phyloP scores from a whole-genome alignment of 2,329 filamentous ascomycete species.

The Cladosporium velox region DNA sequence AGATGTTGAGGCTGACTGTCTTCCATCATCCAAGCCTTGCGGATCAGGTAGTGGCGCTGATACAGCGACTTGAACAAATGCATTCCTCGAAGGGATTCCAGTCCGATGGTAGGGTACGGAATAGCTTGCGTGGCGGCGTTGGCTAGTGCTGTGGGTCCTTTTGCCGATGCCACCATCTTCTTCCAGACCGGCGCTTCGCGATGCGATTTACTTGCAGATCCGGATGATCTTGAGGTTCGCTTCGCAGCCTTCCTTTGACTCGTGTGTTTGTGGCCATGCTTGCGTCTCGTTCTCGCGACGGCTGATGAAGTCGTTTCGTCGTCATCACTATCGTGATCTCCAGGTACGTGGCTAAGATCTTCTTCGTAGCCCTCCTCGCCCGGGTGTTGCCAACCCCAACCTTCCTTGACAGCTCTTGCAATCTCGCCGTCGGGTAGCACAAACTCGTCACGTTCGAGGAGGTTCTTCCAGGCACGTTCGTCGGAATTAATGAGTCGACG shows the following conservation, averaged over 20 bases:
- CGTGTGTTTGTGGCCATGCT: slow-evolving; percentile 19
- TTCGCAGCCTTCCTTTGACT: slow-evolving; percentile 15
- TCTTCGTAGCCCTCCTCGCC: slow-evolving; percentile 69
- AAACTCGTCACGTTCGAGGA: slow-evolving; percentile 84
- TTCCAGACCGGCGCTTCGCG: slow-evolving; percentile 44
- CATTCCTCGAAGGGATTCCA: slow-evolving; percentile 76
- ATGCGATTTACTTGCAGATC: slow-evolving; percentile 9
- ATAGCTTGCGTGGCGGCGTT: slow-evolving; percentile 81
- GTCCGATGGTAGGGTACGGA: slow-evolving; percentile 76
- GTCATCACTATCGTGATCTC: slow-evolving; percentile 32
- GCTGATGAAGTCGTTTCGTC: slow-evolving; percentile 36
- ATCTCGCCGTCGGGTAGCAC: slow-evolving; percentile 77
- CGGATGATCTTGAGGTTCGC: slow-evolving; percentile 14
- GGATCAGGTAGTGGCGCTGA: slow-evolving; percentile 86
- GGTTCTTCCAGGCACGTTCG: slow-evolving; percentile 92
- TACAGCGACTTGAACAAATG: slow-evolving; percentile 97
- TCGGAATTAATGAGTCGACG: slow-evolving; percentile 86
- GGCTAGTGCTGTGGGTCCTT: slow-evolving; percentile 84
- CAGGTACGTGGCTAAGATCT: slow-evolving; percentile 66
- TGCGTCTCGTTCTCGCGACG: slow-evolving; percentile 24
- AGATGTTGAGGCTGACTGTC: slow-evolving; percentile 85
- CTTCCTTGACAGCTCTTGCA: slow-evolving; percentile 80
- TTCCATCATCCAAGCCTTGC: slow-evolving; percentile 83
- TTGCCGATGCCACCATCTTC: slow-evolving; percentile 57
- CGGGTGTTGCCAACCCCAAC: slow-evolving; percentile 97